Evolutionary conservation across 2,329 filamentous ascomycete genomes (phyloP).

Genomic region (Diplodia corticola): DNA sequence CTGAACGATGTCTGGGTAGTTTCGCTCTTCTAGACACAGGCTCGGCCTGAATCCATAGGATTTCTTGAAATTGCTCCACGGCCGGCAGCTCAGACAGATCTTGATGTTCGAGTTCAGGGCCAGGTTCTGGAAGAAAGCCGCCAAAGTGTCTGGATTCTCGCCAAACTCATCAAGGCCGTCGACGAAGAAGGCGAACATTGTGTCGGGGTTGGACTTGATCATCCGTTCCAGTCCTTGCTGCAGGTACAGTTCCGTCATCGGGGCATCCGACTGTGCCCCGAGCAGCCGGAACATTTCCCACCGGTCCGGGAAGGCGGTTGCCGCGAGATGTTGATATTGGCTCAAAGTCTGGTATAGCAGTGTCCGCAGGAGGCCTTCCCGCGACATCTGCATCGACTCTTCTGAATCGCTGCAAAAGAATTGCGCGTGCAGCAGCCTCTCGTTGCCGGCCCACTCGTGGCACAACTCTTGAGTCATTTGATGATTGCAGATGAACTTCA

Average conservation of each 20-base stretch:
- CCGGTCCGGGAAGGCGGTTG: not conserved
- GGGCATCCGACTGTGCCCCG: not conserved
- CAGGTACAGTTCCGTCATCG: not conserved
- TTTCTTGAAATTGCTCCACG: constrained; percentile 24
- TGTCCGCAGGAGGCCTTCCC: constrained; percentile 43
- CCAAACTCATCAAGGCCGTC: constrained; percentile 14
- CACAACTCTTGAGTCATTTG: constrained; percentile 32
- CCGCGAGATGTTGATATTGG: not conserved
- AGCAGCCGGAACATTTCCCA: constrained; percentile 1
- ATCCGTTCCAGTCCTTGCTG: not conserved
- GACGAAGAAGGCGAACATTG: not conserved
- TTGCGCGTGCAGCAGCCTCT: constrained; percentile 34
- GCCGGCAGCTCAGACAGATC: constrained; percentile 26
- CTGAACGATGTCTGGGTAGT: constrained; percentile 23
- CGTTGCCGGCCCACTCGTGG: constrained; percentile 36
- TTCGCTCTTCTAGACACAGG: constrained; percentile 25
- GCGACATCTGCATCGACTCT: constrained; percentile 42
- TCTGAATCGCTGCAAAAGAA: constrained; percentile 49
- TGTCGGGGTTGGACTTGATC: not conserved
- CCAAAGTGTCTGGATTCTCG: not conserved
- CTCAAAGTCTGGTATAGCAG: constrained; percentile 37
- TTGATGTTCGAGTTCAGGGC: constrained; percentile 5
- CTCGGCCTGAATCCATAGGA: constrained; percentile 11
- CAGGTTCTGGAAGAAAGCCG: not conserved
- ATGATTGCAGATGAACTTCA: constrained; percentile 30